These are phyloP conservation scores for Paracamarosporium sp. DNA, from an alignment of 2,329 filamentous ascomycete species.

Conservation along the genomic window DNA sequence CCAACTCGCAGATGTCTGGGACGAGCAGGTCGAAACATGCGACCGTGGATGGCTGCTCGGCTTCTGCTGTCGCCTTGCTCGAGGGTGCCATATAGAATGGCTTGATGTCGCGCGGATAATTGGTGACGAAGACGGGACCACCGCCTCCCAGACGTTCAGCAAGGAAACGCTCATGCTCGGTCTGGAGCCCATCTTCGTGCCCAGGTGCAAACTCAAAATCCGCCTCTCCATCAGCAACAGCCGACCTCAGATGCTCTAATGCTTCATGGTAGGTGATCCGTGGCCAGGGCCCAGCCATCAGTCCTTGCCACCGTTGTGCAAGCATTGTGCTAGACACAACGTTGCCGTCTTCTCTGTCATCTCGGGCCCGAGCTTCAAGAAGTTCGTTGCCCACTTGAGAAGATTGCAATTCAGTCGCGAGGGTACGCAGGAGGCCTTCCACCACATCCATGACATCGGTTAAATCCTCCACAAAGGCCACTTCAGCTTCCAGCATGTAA, in stretches of 20 bases:
- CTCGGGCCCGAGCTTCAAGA: slow-evolving; percentile 52
- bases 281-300: slow-evolving; percentile 78
- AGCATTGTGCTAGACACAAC: slow-evolving; percentile 60
- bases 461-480: slow-evolving; percentile 77
- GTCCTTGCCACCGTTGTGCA: slow-evolving; percentile 73
- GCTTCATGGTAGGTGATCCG: slow-evolving; percentile 84
- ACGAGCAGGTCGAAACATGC: slow-evolving; percentile 92
- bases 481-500: slow-evolving; percentile 96
- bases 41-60: slow-evolving; percentile 61
- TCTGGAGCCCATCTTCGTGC: slow-evolving; percentile 79
- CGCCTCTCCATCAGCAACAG: slow-evolving; percentile 56
- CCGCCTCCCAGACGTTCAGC: slow-evolving; percentile 70
- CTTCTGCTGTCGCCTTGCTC: slow-evolving; percentile 14
- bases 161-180: slow-evolving; percentile 91
- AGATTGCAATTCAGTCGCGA: slow-evolving; percentile 58
- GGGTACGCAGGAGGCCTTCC: slow-evolving; percentile 74
- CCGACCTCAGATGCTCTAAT: slow-evolving; percentile 69
- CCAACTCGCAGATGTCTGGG: slow-evolving; percentile 84
- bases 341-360: slow-evolving; percentile 41
- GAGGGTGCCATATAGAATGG: slow-evolving; percentile 84
- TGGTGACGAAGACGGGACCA: slow-evolving; percentile 84
- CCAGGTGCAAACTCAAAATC: slow-evolving; percentile 72
- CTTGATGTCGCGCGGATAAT: slow-evolving; percentile 89
- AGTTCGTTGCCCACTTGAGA: slow-evolving; percentile 64
- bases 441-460: slow-evolving; percentile 77